Evolutionary conservation across 1,284 basidiomycete genomes (phyloP), one percentile per base, ranked within the genome.

Genomic region (Blastosporella zonata): DNA sequence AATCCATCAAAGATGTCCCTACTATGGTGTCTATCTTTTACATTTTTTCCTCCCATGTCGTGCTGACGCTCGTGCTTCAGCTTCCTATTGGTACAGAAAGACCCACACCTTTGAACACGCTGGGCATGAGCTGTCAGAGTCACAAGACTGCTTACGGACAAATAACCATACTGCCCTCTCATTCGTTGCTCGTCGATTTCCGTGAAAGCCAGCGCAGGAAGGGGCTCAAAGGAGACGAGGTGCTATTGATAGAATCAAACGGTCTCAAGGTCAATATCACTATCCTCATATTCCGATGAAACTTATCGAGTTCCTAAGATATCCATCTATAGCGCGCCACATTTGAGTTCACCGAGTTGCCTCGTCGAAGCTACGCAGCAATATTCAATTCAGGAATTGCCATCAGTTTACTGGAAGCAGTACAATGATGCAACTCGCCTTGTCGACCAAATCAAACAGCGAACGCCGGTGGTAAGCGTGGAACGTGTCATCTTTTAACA

Each of bases 151-250:
- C 69, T 1, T 65, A 72, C 33, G 79, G 79, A 0, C 72, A 73
- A 31, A 53, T 81, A 9, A 74, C 73, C 1, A 61, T 81, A 17
- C 62, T 81, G 3, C 73, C 75, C 10, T 80, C 77, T 2, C 66
- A 57, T 43, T 69, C 73, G 25, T 50, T 78, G 6, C 65, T 81
- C 1, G 70, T 80, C 17, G 79, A 81, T 59, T 75, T 80, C 49
- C 71, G 79, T 29, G 77, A 79, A 60, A 71, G 73, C 18, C 75
- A 80, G 53, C 67, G 78, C 2, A 63, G 75, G 39, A 71, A 68
- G 35, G 74, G 74, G 1, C 58, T 67, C 29, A 70, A 66, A 54
- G 78, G 77, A 3, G 62, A 69, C 10, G 69, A 77, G 55, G 74
- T 81, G 10, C 55, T 80, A 17, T 52, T 78, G 12, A 62, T 80